phyloP scores from a whole-genome alignment of 495 filamentous ascomycete species.

The Aspergillus indologenus region DNA sequence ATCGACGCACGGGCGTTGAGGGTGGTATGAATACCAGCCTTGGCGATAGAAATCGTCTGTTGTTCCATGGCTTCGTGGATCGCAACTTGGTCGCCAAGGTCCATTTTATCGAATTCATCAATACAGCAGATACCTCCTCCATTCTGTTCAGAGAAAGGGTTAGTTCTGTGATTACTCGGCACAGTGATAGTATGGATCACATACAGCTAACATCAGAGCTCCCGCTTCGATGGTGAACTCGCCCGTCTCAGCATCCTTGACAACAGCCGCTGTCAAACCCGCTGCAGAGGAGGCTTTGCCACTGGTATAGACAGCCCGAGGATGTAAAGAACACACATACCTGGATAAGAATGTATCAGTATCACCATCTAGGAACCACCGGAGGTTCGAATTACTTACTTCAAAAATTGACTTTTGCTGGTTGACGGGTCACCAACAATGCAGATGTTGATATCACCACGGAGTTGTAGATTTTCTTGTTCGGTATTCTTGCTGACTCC shows the following conservation, averaged over 20 bases:
- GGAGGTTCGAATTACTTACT: slow-evolving; percentile 43
- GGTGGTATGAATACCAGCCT: slow-evolving; percentile 97
- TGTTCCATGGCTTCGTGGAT: slow-evolving; percentile 99
- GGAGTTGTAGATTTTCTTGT: slow-evolving; percentile 84
- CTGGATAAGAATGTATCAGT: slow-evolving; percentile 23
- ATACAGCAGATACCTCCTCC: slow-evolving; percentile 88
- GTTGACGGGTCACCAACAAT: slow-evolving; percentile 98
- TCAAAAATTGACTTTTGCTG: slow-evolving; percentile 96
- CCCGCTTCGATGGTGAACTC: slow-evolving; percentile 99
- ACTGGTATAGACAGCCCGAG: slow-evolving; percentile 94
- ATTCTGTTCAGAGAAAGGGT: slow-evolving; percentile 28
- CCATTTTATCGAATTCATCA: slow-evolving; percentile 99
- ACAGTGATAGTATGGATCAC: slow-evolving; percentile 25
- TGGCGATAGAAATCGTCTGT: slow-evolving; percentile 99
- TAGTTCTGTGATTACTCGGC: slow-evolving; percentile 6
- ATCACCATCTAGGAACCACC: neutral
- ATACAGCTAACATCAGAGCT: slow-evolving; percentile 93
- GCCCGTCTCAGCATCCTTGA: slow-evolving; percentile 97
- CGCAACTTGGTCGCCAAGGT: slow-evolving; percentile 93
- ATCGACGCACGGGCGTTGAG: slow-evolving; percentile 94
- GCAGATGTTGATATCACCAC: slow-evolving; percentile 98
- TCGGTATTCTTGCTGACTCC: slow-evolving; percentile 83
- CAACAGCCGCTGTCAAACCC: slow-evolving; percentile 94
- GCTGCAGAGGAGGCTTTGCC: slow-evolving; percentile 97
- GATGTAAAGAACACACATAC: slow-evolving; percentile 92